Evolutionary conservation across 1,284 basidiomycete species (phyloP), one percentile per base, ranked within the genome.

Genomic region (Microbotryum violaceum): DNA sequence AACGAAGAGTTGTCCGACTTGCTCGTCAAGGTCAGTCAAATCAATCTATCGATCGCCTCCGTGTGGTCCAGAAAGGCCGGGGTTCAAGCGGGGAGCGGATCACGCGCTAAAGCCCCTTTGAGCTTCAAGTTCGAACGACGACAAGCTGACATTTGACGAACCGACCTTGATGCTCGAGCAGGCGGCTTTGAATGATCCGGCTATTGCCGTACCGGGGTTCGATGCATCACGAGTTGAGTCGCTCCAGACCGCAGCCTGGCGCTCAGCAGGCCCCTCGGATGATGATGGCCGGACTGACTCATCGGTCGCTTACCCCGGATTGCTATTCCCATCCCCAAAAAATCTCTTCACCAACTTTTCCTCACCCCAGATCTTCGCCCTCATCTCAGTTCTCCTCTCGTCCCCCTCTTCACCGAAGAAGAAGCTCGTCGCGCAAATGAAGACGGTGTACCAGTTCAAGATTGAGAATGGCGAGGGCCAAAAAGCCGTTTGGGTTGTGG

Each of bases 121-220:
- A 42, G 37, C 37, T 42, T 42, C 37, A 12, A 8, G 7, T 2
- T 31, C 8, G 31, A 31, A 42, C 12, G 37, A 42, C 27, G 27
- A 27, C 27, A 14, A 42, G 37, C 37, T 42, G 12, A 42, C 37
- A 42, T 42, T 10, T 42, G 37, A 18, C 37, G 12, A 12, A 14
- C 12, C 12, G 37, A 10, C 37, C 14, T 42, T 16, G 31, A 31
- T 10, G 31, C 37, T 42, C 37, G 51, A 53, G 10, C 33, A 64
- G 63, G 63, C 63, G 21, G 59, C 63, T 0, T 56, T 64, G 6
- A 47, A 60, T 16, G 63, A 64, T 49, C 63, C 63, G 12, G 45
- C 60, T n/a, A 27, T 64, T 56, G 31, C 46, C 27, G 49, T 51
- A n/a, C 55, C 55, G 10, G 52, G 53, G 6, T 64, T 64, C 33